Conservation (phyloP, 495 filamentous ascomycete genomes). For the Alectoria sarmentosa region DNA sequence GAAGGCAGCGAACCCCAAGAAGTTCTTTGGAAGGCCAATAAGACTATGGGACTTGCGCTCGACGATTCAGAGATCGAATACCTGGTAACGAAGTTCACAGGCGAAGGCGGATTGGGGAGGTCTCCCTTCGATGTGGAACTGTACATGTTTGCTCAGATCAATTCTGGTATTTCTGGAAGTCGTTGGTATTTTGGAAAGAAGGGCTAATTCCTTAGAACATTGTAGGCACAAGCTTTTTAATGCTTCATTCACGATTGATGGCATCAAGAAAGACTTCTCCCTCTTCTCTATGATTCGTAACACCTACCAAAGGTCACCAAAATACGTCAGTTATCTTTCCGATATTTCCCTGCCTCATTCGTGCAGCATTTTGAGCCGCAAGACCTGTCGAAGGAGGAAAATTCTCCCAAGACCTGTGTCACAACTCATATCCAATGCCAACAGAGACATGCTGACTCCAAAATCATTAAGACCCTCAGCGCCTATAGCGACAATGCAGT, state of each 20-base stretch:
- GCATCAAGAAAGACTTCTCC: conserved; percentile 63
- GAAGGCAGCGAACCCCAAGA: conserved; percentile 54
- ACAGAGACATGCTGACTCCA: no score
- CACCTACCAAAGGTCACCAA: conserved; percentile 72
- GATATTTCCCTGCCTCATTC: no score
- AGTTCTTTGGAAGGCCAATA: conserved; percentile 75
- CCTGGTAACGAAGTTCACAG: conserved; percentile 72
- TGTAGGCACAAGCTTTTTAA: conserved; percentile 85
- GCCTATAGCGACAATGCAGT: conserved; percentile 98
- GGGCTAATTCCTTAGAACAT: conserved; percentile 37
- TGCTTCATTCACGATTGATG: conserved; percentile 95
- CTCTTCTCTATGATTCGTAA: conserved; percentile 95
- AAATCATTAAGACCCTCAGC: no score
- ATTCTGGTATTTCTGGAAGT: conserved; percentile 26
- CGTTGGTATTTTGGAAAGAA: not conserved
- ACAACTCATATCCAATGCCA: no score
- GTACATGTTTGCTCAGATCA: conserved; percentile 99
- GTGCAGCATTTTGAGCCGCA: no score
- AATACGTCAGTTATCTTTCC: no score
- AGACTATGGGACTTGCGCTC: conserved; percentile 71
- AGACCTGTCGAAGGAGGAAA: no score
- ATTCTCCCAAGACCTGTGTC: no score
- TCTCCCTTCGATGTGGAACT: conserved; percentile 87
- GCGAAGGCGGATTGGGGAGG: conserved; percentile 57
- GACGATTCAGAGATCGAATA: conserved; percentile 92